Evolutionary conservation across 2,329 filamentous ascomycete species (phyloP).

Genomic region (Elsinoe perseae): DNA sequence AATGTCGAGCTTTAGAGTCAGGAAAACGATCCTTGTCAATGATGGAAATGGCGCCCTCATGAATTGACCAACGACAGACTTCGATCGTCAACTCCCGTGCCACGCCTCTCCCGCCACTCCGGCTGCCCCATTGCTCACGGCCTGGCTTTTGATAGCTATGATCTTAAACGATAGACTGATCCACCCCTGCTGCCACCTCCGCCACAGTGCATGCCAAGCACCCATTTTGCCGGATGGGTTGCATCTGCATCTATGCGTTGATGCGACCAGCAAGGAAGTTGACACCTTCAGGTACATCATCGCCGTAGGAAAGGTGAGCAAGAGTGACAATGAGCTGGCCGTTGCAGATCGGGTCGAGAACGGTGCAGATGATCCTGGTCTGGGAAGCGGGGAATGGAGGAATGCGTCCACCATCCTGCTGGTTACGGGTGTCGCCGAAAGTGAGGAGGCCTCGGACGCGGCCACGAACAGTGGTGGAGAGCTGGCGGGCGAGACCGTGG

Average conservation of each 20-base stretch:
- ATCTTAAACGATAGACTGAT: constrained; percentile 7
- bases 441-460: constrained; percentile 34
- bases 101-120: background rate
- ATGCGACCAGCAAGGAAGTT: constrained; percentile 13
- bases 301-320: constrained; percentile 23
- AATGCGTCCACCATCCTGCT: constrained; percentile 32
- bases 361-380: constrained; percentile 26
- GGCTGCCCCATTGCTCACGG: constrained; percentile 1
- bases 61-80: background rate
- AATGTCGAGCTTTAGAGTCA: background rate
- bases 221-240: background rate
- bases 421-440: constrained; percentile 36
- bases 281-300: background rate
- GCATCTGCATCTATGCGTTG: constrained; percentile 1
- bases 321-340: constrained; percentile 23
- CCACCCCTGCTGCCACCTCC: background rate
- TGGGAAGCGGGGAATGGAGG: constrained; percentile 27
- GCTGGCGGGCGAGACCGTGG: constrained; percentile 28
- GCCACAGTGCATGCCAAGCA: background rate
- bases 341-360: constrained; percentile 26
- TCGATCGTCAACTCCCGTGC: constrained; percentile 1
- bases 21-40: background rate
- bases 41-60: background rate
- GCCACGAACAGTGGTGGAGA: constrained; percentile 24
- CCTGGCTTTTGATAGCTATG: constrained; percentile 8